A percentile compares a stretch with the other conserved stretches of the same genome.
Evolutionary conservation across 352 stramenopile genomes (phyloP).

Genomic region (Pythium sukuiense): DNA sequence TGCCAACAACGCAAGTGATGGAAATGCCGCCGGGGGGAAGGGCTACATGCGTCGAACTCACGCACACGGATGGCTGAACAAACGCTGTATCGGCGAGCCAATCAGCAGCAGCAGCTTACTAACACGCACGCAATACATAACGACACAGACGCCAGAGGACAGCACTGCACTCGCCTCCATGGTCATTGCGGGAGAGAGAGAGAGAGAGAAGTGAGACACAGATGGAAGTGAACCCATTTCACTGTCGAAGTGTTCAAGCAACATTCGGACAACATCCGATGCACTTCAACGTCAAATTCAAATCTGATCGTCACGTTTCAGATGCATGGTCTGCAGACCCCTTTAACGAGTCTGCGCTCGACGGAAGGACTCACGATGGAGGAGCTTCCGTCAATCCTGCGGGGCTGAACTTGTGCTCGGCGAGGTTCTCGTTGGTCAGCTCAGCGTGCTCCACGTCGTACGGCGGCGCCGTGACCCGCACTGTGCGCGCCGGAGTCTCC

Average conservation of each 20-base stretch:
- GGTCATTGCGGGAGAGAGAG: background rate
- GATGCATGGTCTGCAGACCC: background rate
- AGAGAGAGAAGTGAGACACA: background rate
- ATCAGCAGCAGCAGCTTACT: background rate
- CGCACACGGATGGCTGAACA: background rate
- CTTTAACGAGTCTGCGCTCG: background rate
- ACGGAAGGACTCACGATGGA: background rate
- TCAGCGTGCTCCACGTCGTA: background rate
- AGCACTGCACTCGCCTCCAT: background rate
- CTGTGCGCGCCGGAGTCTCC: background rate
- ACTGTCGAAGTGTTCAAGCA: background rate
- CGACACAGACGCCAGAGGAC: background rate
- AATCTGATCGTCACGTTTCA: background rate
- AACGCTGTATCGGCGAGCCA: background rate
- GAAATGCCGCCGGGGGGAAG: background rate
- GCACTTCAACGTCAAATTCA: conserved; percentile 11
- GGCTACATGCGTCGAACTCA: background rate
- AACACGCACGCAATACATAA: background rate
- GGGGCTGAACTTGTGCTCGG: background rate
- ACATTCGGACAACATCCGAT: background rate
- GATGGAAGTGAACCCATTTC: conserved; percentile 10
- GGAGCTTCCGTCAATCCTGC: background rate
- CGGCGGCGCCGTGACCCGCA: background rate
- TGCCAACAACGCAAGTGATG: background rate
- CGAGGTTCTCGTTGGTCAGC: background rate